Base-by-base conservation (phyloP, 495 filamentous ascomycete species). In the Lepidopterella palustris region DNA sequence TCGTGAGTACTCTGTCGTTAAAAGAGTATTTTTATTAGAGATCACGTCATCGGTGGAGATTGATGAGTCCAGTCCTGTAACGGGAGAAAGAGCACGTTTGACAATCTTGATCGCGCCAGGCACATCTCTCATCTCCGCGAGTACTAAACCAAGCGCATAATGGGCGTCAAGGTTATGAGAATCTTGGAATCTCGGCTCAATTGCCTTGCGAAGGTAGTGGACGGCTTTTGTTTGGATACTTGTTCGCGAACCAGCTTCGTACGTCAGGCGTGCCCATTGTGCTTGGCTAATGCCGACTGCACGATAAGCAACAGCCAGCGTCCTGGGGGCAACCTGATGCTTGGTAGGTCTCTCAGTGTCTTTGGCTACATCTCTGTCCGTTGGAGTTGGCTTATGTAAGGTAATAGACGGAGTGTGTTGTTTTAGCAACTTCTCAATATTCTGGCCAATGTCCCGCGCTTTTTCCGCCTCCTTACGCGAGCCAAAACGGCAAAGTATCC, bases 201-300 rank as follows among this genome's bases (percentile, higher is more conserved):
- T 71, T 8, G 90, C 86, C 59, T 78, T 86, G 45, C 84, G 80
- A 53, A 97, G 80, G 60, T 83, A 86, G 39, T 80, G 75, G 45
- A 92, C 81, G 1, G 92, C 93, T 61, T 86, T 80, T 20, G 79
- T 74, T 61, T 92, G 88, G 21, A 88, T 79, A 24, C 84, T 80
- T 29, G 84, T 73, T 28, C 93, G 80, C 4, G 79, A 70, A 59
- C 86, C 79, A 11, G 86, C 84, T 49, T 92, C 79, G 47, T 82
- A 84, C 5, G 90, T 96, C 71, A 85, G 79, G 15, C 84, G 80
- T 45, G 92, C 88, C 90, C 91, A 96, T 57, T 87, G 84, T 0
- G 91, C 89, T 60, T 90, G 84, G 27, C 86, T 84, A 60, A 92
- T 79, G 24, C 92, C 93, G 62, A 96, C 82, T 10, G 87, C 88